Evolutionary conservation across 129 eudicot genomes (phyloP), one percentile per base, ranked within the genome.

Genomic region (Pittosporum tobira): DNA sequence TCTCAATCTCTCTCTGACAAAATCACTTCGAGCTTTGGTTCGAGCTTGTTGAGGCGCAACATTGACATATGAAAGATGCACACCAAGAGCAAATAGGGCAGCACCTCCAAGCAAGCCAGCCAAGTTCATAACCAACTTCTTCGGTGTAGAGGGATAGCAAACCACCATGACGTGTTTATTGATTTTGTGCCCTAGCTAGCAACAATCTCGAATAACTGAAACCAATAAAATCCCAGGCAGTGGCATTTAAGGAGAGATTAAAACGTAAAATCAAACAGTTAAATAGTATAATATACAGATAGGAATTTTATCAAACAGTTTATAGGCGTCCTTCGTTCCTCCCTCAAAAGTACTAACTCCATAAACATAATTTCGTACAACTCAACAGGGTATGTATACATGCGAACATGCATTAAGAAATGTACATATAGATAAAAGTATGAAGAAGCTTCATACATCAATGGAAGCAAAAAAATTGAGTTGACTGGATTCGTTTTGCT

Each of bases 41-140:
- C 89, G 77, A 71, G 97, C 95, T 78, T 83, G 89, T 66, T 85
- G 95, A 61, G 95, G 97, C n/a, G 89, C 95, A 63, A 74, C 68
- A 63, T 85, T 74, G 36, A 73, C 79, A 61, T 90, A 65, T 1
- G 82, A 85, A 57, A 78, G 84, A 80, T 90, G 81, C 74, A 80
- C 53, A 61, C 97, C 94, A 67, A 64, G 76, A 18, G 59, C 88
- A 64, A 90, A 85, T 20, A 82, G 48, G 16, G 82, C 64, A 15
- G 71, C 69, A 34, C 95, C 94, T 9, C 72, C 67, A 22, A 88
- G 28, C 58, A 89, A 89, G 65, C 61, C 56, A 20, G 79, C 88
- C 4, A 74, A 48, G 1, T 89, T 82, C 70, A 70, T 62, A 52
- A 85, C 80, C 75, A 78, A 22, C 55, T 82, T 85, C 25, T 64